A percentile compares a stretch with the other conserved stretches of the same genome.
phyloP scores from a whole-genome alignment of 306 rosid genomes.

The Corylus americana region DNA sequence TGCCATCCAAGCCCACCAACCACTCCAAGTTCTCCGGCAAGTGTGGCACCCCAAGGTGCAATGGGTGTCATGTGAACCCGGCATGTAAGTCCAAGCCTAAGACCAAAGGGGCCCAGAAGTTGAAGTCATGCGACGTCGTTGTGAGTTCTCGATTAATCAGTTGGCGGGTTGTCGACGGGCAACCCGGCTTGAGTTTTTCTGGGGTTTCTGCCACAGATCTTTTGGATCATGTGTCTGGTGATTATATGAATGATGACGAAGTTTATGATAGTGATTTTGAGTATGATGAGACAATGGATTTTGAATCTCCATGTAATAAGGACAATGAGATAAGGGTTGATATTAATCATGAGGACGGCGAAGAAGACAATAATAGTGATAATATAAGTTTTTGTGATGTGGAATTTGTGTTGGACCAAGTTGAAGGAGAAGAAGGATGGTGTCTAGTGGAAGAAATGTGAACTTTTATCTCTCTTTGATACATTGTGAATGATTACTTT shows the following conservation, averaged over 20 bases:
- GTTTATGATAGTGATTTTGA: not conserved
- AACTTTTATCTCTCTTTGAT: constrained; percentile 1
- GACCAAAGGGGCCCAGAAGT: constrained; percentile 58
- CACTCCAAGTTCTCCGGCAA: constrained; percentile 84
- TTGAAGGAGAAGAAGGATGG: constrained; percentile 58
- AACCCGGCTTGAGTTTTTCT: constrained; percentile 1
- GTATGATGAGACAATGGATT: not conserved
- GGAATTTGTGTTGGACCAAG: constrained; percentile 35
- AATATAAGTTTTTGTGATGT: constrained; percentile 32
- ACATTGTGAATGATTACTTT: not conserved
- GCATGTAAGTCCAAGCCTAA: constrained; percentile 57
- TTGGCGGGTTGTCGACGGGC: constrained; percentile 35
- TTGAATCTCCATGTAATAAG: not conserved
- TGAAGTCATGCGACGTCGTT: constrained; percentile 25
- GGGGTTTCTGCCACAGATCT: constrained; percentile 41
- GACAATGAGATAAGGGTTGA: constrained; percentile 1
- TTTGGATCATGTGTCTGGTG: constrained; percentile 34
- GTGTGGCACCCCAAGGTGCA: constrained; percentile 45
- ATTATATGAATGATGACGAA: constrained; percentile 4
- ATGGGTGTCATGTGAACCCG: constrained; percentile 51
- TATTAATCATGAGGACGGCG: not conserved
- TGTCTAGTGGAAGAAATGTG: constrained; percentile 44
- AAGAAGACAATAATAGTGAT: constrained; percentile 10
- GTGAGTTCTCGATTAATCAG: constrained; percentile 29
- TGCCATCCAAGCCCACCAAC: constrained; percentile 66